Base-by-base conservation (phyloP, 2,329 filamentous ascomycete species). In the Ascochyta pisi region DNA sequence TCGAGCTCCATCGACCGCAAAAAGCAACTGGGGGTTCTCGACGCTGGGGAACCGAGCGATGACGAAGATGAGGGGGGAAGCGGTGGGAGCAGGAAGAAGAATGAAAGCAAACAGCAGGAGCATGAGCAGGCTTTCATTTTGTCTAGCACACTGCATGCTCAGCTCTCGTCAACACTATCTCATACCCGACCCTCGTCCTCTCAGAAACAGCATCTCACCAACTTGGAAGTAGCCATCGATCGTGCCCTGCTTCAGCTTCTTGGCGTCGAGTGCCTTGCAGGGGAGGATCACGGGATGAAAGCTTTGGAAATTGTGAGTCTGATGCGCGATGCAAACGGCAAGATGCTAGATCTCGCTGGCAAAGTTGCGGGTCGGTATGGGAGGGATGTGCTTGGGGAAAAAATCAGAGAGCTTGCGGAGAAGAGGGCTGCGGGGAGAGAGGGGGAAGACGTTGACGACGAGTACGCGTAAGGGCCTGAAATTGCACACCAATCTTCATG, bases 211-310 rank as follows among this genome's bases (percentile, higher is more conserved):
- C 84, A 86, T 41, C 83, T 96, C 13, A 83, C 86, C 13, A 83
- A 86, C 35, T 83, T 92, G 51, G 91, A 96, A 75, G 80, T 96
- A 40, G 91, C 96, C 40, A 86, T 96, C 34, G 93, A 99, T 79
- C 96, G 96, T 79, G 87, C 89, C 39, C 81, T 99, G 46, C 80
- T 99, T 61, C 92, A 97, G 79, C 84, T 98, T 73, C 81, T 99
- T 70, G 93, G 91, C 2, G 81, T 89, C 6, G 95, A 98, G 79
- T 99, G 95, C 74, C 87, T 92, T 57, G 91, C 95, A 64, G 92
- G 92, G 40, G 95, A 99, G 75, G 93, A 98, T 61, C 84, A 90
- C 27, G 94, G 93, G 6, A 97, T 97, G 92, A 92, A 94, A 64
- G 94, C 94, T 0, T 80, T 99, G 33, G 96, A 99, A 78, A 84